These are phyloP conservation scores for Tieghemiomyces parasiticus DNA, from an alignment of 192 early-diverging fungal genomes.

Conservation along the genomic window DNA sequence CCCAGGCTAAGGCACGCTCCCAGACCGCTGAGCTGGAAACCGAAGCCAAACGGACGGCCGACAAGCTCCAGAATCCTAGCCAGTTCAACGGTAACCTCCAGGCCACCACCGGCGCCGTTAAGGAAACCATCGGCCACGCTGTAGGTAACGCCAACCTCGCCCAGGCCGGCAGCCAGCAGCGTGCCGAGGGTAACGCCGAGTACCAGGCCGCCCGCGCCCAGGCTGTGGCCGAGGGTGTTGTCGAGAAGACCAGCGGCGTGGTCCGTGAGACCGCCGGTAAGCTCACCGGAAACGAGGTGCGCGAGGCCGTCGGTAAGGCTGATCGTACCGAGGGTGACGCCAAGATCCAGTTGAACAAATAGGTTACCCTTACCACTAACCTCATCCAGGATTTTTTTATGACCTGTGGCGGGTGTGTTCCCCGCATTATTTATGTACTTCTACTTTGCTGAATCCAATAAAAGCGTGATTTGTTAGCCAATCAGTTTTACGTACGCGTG, in stretches of 20 bases:
- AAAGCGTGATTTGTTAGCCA: no score
- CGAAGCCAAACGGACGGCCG: not conserved
- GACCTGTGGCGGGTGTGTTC: no score
- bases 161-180: constrained; percentile 10
- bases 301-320: not conserved
- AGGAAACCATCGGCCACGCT: constrained; percentile 11
- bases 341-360: not conserved
- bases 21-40: not conserved
- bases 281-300: not conserved
- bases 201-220: not conserved
- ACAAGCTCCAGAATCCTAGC: constrained; percentile 12
- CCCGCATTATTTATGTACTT: no score
- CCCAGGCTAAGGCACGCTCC: not conserved
- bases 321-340: not conserved
- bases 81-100: constrained; percentile 1
- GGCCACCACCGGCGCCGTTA: constrained; percentile 5
- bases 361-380: no score
- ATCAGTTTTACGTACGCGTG: no score
- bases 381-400: no score
- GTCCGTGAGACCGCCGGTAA: not conserved
- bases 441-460: no score
- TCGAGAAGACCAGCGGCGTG: not conserved
- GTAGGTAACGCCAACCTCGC: constrained; percentile 12
- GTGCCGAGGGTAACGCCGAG: constrained; percentile 12
- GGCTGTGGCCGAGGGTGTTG: not conserved